Evolutionary conservation across 805 yeast species (phyloP), one percentile per base, ranked within the genome.

Genomic region (Candida peoriensis): DNA sequence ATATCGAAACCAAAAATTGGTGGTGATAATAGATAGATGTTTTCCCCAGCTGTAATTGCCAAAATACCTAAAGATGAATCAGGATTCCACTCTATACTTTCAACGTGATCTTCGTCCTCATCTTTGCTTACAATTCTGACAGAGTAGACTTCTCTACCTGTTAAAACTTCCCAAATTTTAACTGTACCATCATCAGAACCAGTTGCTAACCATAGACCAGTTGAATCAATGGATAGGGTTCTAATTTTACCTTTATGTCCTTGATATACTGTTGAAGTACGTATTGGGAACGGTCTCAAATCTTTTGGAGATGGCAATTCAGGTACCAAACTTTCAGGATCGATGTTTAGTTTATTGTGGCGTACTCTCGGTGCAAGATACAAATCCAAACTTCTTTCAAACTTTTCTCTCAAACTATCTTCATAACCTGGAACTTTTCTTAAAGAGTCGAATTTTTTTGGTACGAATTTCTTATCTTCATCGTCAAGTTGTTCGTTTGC

Each of bases 111-210:
- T 42, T 84, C 93, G 36, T 76, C 78, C 30, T 70, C 72, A 22
- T 66, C 66, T 24, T 40, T 37, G 12, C 39, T 27, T 15, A 74
- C 55, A 15, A 77, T 50, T 37, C 64, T 62, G n/a, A 74, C 66
- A 41, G 76, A 74, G 70, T 76, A 85, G 33, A 90, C 85, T 66
- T 90, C 94, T 62, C 98, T 79, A 30, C 98, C 98, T 5, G 97
- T 86, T 40, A 88, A 64, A 14, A 88, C 80, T 64, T 93, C 98
- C 97, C 98, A 93, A n/a, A 93, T 72, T 48, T 96, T 74, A 6
- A 93, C 89, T 13, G 89, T 74, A 36, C 97, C 97, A 57, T 93
- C 98, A 57, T 93, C 97, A 13, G 95, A 84, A 39, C 97, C 98
- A 4, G 98, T 93, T 15, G 98, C 98, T 37, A 93, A 67, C 93